Percentiles rank a stretch among this genome's conserved stretches.
phyloP scores from a whole-genome alignment of 1,139 yeast species.

The Geotrichum histeridarum region DNA sequence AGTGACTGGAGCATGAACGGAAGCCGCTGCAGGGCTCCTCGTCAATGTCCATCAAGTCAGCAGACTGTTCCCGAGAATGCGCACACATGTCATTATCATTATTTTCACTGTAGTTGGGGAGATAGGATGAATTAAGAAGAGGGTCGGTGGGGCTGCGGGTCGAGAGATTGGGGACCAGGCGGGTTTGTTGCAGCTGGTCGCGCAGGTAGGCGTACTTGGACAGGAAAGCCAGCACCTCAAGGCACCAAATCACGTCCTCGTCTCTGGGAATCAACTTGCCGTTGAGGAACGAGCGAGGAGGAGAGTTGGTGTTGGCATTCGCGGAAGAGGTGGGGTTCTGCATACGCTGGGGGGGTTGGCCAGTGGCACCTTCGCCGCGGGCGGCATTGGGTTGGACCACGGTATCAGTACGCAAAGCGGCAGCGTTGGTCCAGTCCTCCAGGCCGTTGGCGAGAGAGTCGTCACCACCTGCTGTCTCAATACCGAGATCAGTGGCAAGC shows the following conservation, averaged over 20 bases:
- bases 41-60: conserved; percentile 26
- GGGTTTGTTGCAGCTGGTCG: conserved; percentile 66
- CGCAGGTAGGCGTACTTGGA: conserved; percentile 84
- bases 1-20: background rate
- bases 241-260: conserved; percentile 90
- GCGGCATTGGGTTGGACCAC: conserved; percentile 1
- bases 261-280: conserved; percentile 82
- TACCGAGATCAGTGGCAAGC: conserved; percentile 5
- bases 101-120: conserved; percentile 1
- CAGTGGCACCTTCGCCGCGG: conserved; percentile 2
- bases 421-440: background rate
- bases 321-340: conserved; percentile 12
- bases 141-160: conserved; percentile 31
- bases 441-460: background rate
- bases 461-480: conserved; percentile 7
- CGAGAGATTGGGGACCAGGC: conserved; percentile 46
- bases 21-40: conserved; percentile 18
- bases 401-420: background rate
- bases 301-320: conserved; percentile 6
- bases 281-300: conserved; percentile 54
- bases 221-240: conserved; percentile 85
- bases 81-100: conserved; percentile 1
- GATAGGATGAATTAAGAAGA: conserved; percentile 19
- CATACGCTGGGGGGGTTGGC: conserved; percentile 13
- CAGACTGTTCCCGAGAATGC: conserved; percentile 6